Percentiles rank a stretch among this genome's conserved stretches.
Conservation (phyloP, 78 protist species). For the Mantamonas sphyraenae region DNA sequence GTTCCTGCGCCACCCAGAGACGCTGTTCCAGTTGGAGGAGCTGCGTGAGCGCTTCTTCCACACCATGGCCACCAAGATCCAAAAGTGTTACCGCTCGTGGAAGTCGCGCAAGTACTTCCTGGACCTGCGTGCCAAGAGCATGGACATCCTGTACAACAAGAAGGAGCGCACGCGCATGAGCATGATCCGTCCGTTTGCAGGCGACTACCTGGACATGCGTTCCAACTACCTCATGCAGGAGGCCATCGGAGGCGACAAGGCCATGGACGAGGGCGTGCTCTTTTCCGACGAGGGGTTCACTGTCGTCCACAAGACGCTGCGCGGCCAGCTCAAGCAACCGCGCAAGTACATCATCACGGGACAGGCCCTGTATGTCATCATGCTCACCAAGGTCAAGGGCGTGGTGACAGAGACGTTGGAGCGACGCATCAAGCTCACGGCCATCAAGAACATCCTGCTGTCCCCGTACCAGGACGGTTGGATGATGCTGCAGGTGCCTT, state of each 20-base stretch:
- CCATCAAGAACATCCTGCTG: not conserved
- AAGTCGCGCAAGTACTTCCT: not conserved
- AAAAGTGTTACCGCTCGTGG: conserved; percentile 14
- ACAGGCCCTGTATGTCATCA: not conserved
- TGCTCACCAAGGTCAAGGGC: conserved; percentile 17
- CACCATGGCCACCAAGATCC: conserved; percentile 22
- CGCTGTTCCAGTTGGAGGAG: conserved; percentile 16
- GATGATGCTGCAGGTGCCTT: conserved; percentile 5
- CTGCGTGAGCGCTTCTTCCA: conserved; percentile 10
- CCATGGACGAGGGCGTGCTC: not conserved
- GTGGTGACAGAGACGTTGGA: conserved; percentile 1
- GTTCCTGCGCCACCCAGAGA: conserved; percentile 31
- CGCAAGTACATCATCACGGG: not conserved
- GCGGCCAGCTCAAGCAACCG: not conserved
- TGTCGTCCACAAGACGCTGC: not conserved
- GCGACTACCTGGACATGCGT: conserved; percentile 14
- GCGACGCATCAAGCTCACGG: not conserved
- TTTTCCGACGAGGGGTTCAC: not conserved
- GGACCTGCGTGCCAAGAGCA: not conserved
- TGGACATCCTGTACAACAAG: not conserved
- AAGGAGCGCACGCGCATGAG: conserved; percentile 9
- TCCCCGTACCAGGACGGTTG: not conserved
- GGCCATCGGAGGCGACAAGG: not conserved
- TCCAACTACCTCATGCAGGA: conserved; percentile 8
- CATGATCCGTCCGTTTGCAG: conserved; percentile 4